phyloP scores from a whole-genome alignment of 139 green algal species.

The Tetraselmis chui region DNA sequence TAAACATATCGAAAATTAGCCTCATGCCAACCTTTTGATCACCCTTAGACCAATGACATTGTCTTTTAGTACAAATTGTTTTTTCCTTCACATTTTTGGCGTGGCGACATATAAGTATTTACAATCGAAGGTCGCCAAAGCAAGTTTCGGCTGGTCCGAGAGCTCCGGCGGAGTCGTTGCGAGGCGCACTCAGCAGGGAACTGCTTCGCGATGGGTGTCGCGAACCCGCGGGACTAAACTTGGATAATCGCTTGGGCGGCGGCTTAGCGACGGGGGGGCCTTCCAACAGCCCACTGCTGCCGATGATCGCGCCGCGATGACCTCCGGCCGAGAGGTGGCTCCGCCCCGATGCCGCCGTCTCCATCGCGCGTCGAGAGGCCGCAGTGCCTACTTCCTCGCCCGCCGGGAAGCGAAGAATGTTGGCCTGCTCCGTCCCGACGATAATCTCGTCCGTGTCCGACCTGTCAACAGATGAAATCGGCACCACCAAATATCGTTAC shows the following conservation, averaged over 20 bases:
- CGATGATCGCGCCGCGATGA: background rate
- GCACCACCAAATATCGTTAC: no score
- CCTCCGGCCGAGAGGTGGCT: background rate
- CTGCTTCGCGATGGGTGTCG: background rate
- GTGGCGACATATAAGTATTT: no score
- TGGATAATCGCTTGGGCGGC: background rate
- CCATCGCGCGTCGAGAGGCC: background rate
- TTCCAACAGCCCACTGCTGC: background rate
- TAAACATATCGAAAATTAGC: no score
- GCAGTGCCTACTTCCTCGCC: background rate
- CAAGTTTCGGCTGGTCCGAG: no score
- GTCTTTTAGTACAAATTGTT: no score
- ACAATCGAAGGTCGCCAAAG: no score
- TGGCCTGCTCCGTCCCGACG: constrained; percentile 38
- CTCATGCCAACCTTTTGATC: no score
- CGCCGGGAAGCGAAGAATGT: constrained; percentile 27
- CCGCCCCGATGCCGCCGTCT: background rate
- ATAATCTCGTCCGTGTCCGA: constrained; percentile 36
- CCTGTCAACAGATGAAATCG: no score
- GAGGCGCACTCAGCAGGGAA: background rate
- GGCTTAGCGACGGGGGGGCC: background rate
- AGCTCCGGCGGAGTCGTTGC: no score
- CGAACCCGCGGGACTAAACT: background rate
- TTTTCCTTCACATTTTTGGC: no score
- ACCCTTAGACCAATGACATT: no score